phyloP scores from a whole-genome alignment of 2,329 filamentous ascomycete species.

The Ascochyta fabae region DNA sequence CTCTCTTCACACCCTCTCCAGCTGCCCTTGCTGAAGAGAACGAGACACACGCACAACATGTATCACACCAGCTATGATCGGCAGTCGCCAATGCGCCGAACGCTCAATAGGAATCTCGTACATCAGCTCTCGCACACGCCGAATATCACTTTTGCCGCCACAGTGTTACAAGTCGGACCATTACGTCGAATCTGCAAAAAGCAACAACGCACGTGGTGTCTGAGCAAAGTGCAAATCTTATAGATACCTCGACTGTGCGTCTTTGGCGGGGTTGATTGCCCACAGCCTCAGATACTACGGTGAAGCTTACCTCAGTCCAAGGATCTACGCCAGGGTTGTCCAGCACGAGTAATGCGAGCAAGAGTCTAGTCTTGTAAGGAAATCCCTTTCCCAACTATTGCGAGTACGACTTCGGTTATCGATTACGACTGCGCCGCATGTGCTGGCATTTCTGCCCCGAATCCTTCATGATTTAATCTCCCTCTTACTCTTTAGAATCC shows the following conservation, averaged over 20 bases:
- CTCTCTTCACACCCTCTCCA: background rate
- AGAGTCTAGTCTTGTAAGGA: background rate
- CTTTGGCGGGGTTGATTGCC: no score
- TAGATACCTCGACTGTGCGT: background rate
- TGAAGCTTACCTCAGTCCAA: background rate
- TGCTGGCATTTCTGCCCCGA: background rate
- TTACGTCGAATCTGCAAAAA: background rate
- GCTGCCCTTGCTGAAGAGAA: background rate
- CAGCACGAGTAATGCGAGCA: background rate
- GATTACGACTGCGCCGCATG: constrained; percentile 7
- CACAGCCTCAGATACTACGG: background rate
- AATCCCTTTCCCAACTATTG: constrained; percentile 7
- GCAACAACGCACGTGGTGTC: background rate
- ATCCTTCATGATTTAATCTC: background rate
- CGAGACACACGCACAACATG: background rate
- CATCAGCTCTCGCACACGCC: background rate
- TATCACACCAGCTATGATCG: background rate
- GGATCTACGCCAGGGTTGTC: background rate
- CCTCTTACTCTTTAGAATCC: background rate
- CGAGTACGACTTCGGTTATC: constrained; percentile 1
- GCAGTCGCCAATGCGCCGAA: background rate
- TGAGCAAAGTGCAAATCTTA: background rate
- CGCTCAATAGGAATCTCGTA: background rate
- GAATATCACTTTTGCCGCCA: constrained; percentile 10
- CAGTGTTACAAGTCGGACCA: constrained; percentile 10